Evolutionary conservation across 129 eudicot species (phyloP), one percentile per base, ranked within the genome.

Genomic region (Chrysanthemum lavandulifolium): DNA sequence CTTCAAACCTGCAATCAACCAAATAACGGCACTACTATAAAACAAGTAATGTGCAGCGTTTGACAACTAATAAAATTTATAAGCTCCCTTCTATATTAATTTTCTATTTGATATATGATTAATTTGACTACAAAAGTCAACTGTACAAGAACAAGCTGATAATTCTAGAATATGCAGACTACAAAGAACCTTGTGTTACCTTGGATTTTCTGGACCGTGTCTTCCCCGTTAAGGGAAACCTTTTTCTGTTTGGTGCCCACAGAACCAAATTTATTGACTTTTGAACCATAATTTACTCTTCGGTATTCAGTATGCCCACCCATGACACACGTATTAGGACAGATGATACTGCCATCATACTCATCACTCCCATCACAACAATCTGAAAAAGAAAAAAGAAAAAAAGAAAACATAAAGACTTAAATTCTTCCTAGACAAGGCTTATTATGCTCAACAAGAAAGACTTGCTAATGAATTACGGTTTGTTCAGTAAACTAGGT

Each of bases 321-420:
- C 91, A 88, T 84, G 76, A 95, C 74, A 58, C 99, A 95, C 31
- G 91, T 84, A 63, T 95, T 95, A 13, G 92, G 96, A 79, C 99
- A 95, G 36, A 68, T 5, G 62, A 76, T 71, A 47, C 55, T 36
- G 9, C 96, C 91, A 74, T 90, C 97, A 74, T 90, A 79, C 78
- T 95, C 99, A 69, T 95, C 99, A 80, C 99, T 95, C 68, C 99
- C 99, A 86, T 95, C 99, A 67, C 97, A 95, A 75, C 99, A 95
- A 69, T 95, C 99, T 95, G 73, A 67, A 11, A 1, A 74, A 72
- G 0, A 49, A 40, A 54, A 33, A 15, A 48, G 11, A 6, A 15
- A 10, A 14, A 49, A 29, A 6, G 23, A 10, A 14, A 49, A 29
- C 33, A 29, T 29, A 19, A 29, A 29, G 11, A 16, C 4, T 14